phyloP scores from a whole-genome alignment of 441 rosid genomes.

The Adansonia rubrostipa region DNA sequence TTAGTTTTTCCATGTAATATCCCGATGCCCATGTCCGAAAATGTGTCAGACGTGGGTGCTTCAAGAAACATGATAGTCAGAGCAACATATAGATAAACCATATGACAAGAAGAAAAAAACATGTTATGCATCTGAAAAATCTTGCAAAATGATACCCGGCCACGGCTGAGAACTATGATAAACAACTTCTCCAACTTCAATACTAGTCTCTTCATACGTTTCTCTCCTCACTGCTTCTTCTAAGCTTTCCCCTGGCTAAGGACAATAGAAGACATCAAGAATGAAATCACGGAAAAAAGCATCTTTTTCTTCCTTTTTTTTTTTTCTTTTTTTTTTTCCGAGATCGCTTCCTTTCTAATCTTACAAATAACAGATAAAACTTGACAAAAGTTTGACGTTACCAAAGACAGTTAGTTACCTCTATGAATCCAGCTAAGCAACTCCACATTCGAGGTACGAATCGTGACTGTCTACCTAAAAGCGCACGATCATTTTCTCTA shows the following conservation, averaged over 20 bases:
- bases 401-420: conserved; percentile 49
- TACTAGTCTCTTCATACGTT: conserved; percentile 92
- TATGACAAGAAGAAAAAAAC: neutral
- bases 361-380: neutral
- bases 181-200: conserved; percentile 91
- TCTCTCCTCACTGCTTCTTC: conserved; percentile 97
- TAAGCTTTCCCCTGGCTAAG: conserved; percentile 97
- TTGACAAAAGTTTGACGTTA: neutral
- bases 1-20: too few species aligned
- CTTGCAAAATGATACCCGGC: conserved; percentile 63
- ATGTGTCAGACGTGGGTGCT: neutral
- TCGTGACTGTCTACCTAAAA: conserved; percentile 77
- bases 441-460: conserved; percentile 94
- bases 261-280: conserved; percentile 32
- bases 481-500: conserved; percentile 75
- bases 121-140: neutral
- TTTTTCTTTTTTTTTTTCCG: too few species aligned
- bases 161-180: conserved; percentile 98
- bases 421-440: conserved; percentile 93
- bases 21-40: too few species aligned
- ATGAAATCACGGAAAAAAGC: neutral
- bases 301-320: neutral
- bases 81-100: neutral
- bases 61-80: too few species aligned
- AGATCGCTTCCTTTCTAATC: neutral